These are phyloP conservation scores for Spergularia bocconei DNA, from an alignment of 148 eudicot species.

Conservation along the genomic window DNA sequence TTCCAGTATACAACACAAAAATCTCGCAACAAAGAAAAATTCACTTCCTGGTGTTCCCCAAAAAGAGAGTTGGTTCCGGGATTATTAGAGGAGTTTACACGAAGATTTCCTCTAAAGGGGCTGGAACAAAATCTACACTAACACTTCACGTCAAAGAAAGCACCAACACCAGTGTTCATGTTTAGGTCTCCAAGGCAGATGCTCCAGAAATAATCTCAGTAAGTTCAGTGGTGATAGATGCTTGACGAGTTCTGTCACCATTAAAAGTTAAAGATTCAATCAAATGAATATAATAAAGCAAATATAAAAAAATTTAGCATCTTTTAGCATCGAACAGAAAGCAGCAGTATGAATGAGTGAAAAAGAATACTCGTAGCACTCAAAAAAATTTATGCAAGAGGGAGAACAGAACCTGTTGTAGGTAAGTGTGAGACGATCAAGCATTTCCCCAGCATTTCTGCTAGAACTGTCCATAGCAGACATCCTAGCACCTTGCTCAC, in stretches of 20 bases:
- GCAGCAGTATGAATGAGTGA: too few relatives aligned
- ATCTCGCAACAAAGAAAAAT: conserved; percentile 5
- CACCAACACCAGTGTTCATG: conserved; percentile 11
- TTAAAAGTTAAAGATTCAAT: conserved; percentile 18
- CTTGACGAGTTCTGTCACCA: conserved; percentile 81
- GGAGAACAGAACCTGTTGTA: conserved; percentile 60
- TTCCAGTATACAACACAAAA: neutral
- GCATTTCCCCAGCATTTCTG: conserved; percentile 89
- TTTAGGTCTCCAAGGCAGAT: conserved; percentile 68
- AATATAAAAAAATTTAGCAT: conserved; percentile 7
- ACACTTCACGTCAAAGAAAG: conserved; percentile 35
- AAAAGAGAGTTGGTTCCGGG: neutral
- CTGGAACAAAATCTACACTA: conserved; percentile 23
- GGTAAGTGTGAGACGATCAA: conserved; percentile 78
- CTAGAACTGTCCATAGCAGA: conserved; percentile 92
- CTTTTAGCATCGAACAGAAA: too few relatives aligned
- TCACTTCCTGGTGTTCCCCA: conserved; percentile 8
- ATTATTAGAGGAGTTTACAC: conserved; percentile 18
- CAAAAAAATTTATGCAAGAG: neutral
- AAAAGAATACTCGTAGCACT: neutral
- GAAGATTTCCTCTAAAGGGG: conserved; percentile 23
- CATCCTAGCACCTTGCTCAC: conserved; percentile 93
- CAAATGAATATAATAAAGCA: neutral
- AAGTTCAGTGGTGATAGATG: conserved; percentile 84
- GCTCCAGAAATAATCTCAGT: conserved; percentile 92